phyloP scores from a whole-genome alignment of 371 early-diverging fungal species.

The Mortierella sp. region DNA sequence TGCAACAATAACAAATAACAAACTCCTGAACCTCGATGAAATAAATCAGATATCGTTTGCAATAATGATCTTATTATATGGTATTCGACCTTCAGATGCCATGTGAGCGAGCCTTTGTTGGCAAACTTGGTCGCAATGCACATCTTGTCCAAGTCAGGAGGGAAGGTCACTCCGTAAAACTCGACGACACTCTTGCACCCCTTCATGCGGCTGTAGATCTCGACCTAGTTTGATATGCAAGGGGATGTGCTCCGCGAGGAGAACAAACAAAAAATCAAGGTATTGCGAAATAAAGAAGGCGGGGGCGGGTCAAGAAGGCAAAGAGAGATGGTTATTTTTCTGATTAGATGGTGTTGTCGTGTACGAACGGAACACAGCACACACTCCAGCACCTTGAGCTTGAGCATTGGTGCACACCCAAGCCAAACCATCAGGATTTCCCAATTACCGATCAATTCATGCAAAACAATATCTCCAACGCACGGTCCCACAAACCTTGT shows the following conservation, averaged over 20 bases:
- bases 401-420: background rate
- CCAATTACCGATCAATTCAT: background rate
- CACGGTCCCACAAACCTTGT: background rate
- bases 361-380: background rate
- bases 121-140: conserved; percentile 55
- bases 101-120: conserved; percentile 45
- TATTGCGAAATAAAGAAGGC: background rate
- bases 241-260: background rate
- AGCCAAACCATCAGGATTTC: background rate
- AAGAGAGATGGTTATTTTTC: background rate
- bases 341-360: background rate
- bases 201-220: conserved; percentile 48
- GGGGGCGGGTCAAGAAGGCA: background rate
- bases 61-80: conserved; percentile 11
- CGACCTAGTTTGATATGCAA: conserved; percentile 25
- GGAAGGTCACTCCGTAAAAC: conserved; percentile 48
- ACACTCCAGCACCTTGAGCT: background rate
- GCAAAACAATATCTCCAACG: background rate
- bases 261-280: background rate
- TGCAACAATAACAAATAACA: no score
- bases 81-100: conserved; percentile 51
- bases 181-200: conserved; percentile 34
- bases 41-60: background rate
- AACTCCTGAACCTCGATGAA: no score
- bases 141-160: conserved; percentile 28